These are phyloP conservation scores for Debaryomyces sp. DNA, from an alignment of 1,139 yeast genomes.

Conservation along the genomic window DNA sequence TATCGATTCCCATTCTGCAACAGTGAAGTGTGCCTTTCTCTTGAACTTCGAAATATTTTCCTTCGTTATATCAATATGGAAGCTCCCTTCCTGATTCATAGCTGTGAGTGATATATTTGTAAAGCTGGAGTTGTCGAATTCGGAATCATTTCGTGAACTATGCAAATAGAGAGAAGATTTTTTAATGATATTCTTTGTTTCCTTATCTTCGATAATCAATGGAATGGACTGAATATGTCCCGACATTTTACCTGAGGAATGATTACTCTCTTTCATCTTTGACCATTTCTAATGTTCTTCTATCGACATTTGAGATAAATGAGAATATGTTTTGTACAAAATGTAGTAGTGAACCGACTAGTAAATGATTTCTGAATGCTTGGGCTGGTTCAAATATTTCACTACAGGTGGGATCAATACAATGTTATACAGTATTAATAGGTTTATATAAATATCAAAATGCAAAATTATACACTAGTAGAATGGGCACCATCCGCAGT, in stretches of 20 bases:
- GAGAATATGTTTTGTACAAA: neutral
- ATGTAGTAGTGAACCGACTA: neutral
- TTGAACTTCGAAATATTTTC: slow-evolving; percentile 6
- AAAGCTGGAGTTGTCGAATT: slow-evolving; percentile 15
- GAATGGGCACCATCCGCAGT: slow-evolving; percentile 81
- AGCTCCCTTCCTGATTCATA: slow-evolving; percentile 22
- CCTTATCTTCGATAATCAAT: slow-evolving; percentile 23
- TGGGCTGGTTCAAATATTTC: neutral
- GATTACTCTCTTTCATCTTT: neutral
- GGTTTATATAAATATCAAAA: neutral
- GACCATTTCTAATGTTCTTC: neutral
- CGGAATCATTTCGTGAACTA: slow-evolving; percentile 6
- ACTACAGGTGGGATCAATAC: neutral
- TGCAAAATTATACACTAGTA: slow-evolving; percentile 25
- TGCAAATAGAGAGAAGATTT: slow-evolving; percentile 17
- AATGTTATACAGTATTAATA: neutral
- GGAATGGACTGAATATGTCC: slow-evolving; percentile 23
- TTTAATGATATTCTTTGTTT: slow-evolving; percentile 19
- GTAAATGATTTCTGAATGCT: neutral
- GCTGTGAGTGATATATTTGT: slow-evolving; percentile 20
- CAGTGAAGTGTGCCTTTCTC: slow-evolving; percentile 7
- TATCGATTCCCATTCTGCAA: slow-evolving; percentile 9
- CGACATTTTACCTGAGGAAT: neutral
- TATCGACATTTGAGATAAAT: neutral
- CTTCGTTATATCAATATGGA: slow-evolving; percentile 14